Percentiles rank a stretch among this genome's conserved stretches.
Conservation (phyloP, 805 yeast genomes). For the Myxozyma geophila region DNA sequence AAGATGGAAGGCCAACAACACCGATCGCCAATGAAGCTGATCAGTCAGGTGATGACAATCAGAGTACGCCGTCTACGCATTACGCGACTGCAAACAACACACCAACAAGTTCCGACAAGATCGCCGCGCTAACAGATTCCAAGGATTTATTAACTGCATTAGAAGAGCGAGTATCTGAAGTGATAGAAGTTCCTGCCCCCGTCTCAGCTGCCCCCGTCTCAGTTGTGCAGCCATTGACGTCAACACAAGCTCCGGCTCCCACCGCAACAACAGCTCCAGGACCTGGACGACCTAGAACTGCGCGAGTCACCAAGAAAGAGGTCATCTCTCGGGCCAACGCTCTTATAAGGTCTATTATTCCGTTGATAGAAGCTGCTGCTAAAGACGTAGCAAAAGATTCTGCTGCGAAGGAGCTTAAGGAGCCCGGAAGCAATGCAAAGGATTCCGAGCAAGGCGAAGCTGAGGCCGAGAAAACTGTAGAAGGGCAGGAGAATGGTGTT, state of each 20-base stretch:
- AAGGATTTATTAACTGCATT: too few species aligned
- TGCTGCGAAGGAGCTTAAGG: not conserved
- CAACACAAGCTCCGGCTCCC: not conserved
- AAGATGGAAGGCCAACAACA: not conserved
- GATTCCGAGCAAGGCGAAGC: not conserved
- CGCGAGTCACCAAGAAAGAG: constrained; percentile 34
- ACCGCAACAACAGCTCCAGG: constrained; percentile 7
- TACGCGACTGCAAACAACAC: constrained; percentile 1
- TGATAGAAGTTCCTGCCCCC: not conserved
- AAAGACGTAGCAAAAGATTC: not conserved
- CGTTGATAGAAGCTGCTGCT: constrained; percentile 1
- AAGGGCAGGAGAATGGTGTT: not conserved
- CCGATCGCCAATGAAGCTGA: not conserved
- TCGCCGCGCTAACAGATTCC: not conserved
- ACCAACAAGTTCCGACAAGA: constrained; percentile 1
- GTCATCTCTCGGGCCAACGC: constrained; percentile 38
- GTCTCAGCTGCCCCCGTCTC: not conserved
- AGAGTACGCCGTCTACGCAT: not conserved
- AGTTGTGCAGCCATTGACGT: not conserved
- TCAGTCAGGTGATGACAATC: constrained; percentile 7
- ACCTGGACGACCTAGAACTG: constrained; percentile 20
- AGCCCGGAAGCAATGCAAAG: not conserved
- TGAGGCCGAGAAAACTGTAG: not conserved
- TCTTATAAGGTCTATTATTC: constrained; percentile 19
- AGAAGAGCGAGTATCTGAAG: too few species aligned